Conservation (phyloP, 2,329 filamentous ascomycete species). For the Aspergillus fumigatiaffinis region DNA sequence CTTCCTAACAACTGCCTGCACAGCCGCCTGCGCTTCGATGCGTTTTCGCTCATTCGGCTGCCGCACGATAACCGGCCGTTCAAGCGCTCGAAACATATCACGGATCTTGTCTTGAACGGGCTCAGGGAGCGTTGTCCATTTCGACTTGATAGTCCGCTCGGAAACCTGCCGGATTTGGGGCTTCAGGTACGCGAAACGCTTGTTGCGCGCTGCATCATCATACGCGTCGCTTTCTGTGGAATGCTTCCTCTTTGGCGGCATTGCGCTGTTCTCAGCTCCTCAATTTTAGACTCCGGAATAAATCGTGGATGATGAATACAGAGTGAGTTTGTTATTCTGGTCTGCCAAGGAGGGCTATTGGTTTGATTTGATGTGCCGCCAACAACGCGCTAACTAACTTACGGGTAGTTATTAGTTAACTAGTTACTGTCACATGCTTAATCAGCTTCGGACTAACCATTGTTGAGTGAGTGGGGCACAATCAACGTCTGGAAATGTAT, state of each 20-base stretch:
- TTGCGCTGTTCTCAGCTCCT: background rate
- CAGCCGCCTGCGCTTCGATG: constrained; percentile 40
- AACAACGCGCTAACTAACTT: background rate
- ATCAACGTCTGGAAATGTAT: background rate
- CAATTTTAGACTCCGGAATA: background rate
- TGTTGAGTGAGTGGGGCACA: background rate
- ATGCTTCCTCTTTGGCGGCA: constrained; percentile 27
- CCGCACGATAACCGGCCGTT: constrained; percentile 41
- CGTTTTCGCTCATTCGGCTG: constrained; percentile 41
- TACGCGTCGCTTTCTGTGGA: constrained; percentile 15
- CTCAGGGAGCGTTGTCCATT: constrained; percentile 44
- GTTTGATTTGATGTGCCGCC: background rate
- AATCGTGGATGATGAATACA: background rate
- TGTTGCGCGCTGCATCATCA: constrained; percentile 16
- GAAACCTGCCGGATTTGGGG: constrained; percentile 40
- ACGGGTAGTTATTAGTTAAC: too few relatives aligned
- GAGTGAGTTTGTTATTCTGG: background rate
- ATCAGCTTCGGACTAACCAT: background rate
- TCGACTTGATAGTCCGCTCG: constrained; percentile 42
- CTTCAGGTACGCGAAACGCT: constrained; percentile 38
- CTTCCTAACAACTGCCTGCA: constrained; percentile 41
- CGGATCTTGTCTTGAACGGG: constrained; percentile 41
- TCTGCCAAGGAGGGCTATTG: background rate
- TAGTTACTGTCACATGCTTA: background rate
- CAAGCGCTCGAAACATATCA: constrained; percentile 39